These are phyloP conservation scores for Punica granatum DNA, from an alignment of 345 rosid species.

Conservation along the genomic window DNA sequence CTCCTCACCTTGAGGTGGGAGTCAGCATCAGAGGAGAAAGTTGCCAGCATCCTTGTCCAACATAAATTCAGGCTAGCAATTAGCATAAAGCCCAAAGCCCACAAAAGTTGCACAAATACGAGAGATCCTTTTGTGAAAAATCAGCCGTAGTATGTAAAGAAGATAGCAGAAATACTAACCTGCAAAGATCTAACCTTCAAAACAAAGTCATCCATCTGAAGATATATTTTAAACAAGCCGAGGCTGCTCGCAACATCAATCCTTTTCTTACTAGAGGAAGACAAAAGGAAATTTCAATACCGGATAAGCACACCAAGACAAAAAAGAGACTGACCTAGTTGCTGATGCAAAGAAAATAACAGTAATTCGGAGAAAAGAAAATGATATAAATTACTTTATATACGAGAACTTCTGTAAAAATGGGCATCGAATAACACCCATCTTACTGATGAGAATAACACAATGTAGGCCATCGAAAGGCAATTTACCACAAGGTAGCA, in stretches of 20 bases:
- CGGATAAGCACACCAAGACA: constrained; percentile 97
- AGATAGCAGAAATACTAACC: constrained; percentile 35
- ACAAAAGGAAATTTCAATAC: constrained; percentile 71
- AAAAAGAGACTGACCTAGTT: constrained; percentile 82
- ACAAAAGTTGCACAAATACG: constrained; percentile 10
- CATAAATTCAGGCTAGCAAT: constrained; percentile 95
- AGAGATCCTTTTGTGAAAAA: not conserved
- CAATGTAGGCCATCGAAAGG: not conserved
- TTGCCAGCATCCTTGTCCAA: constrained; percentile 86
- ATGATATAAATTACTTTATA: not conserved
- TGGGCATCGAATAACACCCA: not conserved
- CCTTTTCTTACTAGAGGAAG: constrained; percentile 36
- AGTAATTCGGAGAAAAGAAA: not conserved
- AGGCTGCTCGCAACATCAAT: constrained; percentile 55
- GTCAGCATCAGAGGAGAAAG: constrained; percentile 55
- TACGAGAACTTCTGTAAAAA: not conserved
- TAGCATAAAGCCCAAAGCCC: constrained; percentile 94
- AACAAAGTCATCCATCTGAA: constrained; percentile 64
- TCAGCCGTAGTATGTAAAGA: not conserved
- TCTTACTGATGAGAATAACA: not conserved
- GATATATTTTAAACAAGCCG: constrained; percentile 69
- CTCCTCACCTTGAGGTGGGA: constrained; percentile 71
- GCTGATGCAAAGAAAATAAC: constrained; percentile 35
- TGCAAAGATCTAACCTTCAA: constrained; percentile 89
- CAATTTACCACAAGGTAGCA: not conserved